Evolutionary conservation across 2,329 filamentous ascomycete genomes (phyloP), one percentile per base, ranked within the genome.

Genomic region (Diplodia seriata): DNA sequence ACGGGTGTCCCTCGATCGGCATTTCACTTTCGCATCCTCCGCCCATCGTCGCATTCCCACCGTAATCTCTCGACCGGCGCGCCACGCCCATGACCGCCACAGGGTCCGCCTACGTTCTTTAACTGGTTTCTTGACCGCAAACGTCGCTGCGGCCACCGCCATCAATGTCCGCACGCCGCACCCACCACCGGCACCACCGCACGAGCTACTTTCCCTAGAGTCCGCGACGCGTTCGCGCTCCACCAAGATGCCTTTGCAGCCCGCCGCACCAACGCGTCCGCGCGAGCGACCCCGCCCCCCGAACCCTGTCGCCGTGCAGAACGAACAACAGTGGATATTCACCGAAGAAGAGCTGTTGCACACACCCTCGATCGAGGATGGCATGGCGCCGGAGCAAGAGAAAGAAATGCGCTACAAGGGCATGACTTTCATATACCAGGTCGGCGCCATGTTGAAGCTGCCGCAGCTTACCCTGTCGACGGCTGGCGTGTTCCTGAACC

Each of bases 391-490:
- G 3, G 87, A 89, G 36, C 90, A 95, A 76, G 95, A 98, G 81
- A 86, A 92, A 70, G 85, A 91, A 71, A 85, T 91, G 68, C 88
- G 95, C 67, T 90, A 91, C 69, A 98, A 98, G 78, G 94, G 95
- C 56, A 90, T 97, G 76, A 97, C 97, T 78, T 99, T 99, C 81
- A 97, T 99, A 74, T 90, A 93, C 70, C 94, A 97, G 79, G 93
- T 94, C 54, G 95, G 94, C 71, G 92, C 97, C 72, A 89, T 97
- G 83, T 86, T 98, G 64, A 94, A 97, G 77, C 83, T 98, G 61
- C 94, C 94, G 14, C 94, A 97, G 78, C 88, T 95, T 67, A 98
- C 95, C 0, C 84, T 99, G 51, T 94, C 91, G 80, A 96, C 96
- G 0, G 95, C 95, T 0, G 91, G 92, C 20, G 91, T 97, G 53